A percentile compares a stretch with the other conserved stretches of the same genome.
These are phyloP conservation scores for Candida ipomoeae DNA, from an alignment of 805 yeast species.

Conservation along the genomic window DNA sequence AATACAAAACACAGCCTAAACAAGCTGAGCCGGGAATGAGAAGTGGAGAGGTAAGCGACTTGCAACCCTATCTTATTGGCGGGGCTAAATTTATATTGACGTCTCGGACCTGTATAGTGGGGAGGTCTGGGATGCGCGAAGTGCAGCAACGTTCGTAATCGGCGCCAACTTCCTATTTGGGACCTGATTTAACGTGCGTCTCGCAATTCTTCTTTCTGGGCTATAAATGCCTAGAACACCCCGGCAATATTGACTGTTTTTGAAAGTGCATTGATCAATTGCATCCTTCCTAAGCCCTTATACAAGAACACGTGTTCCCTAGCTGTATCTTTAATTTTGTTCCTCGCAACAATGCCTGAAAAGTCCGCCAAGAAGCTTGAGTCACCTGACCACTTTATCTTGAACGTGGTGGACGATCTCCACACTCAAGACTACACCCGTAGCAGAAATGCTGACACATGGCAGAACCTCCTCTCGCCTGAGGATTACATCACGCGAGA, in stretches of 20 bases:
- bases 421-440: slow-evolving; percentile 31
- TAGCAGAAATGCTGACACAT: slow-evolving; percentile 28
- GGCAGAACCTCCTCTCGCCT: slow-evolving; percentile 33
- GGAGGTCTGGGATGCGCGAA: background rate
- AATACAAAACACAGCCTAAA: too few species aligned
- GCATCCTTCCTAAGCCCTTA: too few species aligned
- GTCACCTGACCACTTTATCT: slow-evolving; percentile 12
- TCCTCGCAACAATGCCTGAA: background rate
- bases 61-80: background rate
- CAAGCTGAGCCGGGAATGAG: background rate
- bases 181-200: background rate
- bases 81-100: background rate
- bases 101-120: background rate
- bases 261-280: too few species aligned
- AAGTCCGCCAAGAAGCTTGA: background rate
- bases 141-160: background rate
- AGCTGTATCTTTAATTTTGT: background rate
- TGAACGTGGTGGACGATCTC: slow-evolving; percentile 20
- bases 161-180: slow-evolving; percentile 1
- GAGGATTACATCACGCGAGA: slow-evolving; percentile 37
- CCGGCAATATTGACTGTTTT: too few species aligned
- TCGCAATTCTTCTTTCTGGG: background rate
- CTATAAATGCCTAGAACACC: background rate
- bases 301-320: background rate
- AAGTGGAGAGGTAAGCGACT: background rate